phyloP scores from a whole-genome alignment of 441 rosid species.

The Eutrema salsugineum region DNA sequence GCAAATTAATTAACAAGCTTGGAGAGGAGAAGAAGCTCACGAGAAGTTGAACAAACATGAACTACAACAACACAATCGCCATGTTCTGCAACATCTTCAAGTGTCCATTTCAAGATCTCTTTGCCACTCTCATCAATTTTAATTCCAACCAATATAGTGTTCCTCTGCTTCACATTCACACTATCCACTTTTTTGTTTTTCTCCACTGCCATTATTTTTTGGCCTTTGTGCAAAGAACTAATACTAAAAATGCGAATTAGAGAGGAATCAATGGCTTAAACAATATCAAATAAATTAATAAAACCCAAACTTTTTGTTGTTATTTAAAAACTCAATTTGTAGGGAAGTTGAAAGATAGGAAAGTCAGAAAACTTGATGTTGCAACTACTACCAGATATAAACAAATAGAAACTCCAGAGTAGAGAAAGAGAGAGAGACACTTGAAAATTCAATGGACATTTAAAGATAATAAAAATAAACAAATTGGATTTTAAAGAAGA shows the following conservation, averaged over 20 bases:
- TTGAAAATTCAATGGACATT: conserved; percentile 13
- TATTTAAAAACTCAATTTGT: conserved; percentile 5
- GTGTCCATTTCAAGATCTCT: conserved; percentile 75
- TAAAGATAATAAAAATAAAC: not conserved
- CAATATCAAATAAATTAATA: not conserved
- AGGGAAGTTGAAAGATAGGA: conserved; percentile 8
- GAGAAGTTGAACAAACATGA: conserved; percentile 66
- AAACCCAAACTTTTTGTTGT: not conserved
- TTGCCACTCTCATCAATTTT: conserved; percentile 54
- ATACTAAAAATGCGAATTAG: not conserved
- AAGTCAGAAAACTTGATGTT: conserved; percentile 22
- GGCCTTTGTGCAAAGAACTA: conserved; percentile 12
- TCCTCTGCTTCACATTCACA: conserved; percentile 34
- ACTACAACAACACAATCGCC: conserved; percentile 77
- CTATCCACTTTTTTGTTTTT: conserved; percentile 29
- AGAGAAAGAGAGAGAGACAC: conserved; percentile 16
- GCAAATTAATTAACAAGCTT: not conserved
- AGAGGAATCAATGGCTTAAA: not conserved
- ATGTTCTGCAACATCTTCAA: conserved; percentile 76
- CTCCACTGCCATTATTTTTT: conserved; percentile 42
- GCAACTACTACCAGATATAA: conserved; percentile 20
- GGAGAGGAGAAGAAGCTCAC: conserved; percentile 30
- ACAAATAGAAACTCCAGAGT: conserved; percentile 27
- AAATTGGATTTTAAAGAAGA: conserved; percentile 9
- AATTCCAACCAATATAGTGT: conserved; percentile 69